Conservation (phyloP, 176 grass and related monocot genomes). For the Saccharum spontaneum region DNA sequence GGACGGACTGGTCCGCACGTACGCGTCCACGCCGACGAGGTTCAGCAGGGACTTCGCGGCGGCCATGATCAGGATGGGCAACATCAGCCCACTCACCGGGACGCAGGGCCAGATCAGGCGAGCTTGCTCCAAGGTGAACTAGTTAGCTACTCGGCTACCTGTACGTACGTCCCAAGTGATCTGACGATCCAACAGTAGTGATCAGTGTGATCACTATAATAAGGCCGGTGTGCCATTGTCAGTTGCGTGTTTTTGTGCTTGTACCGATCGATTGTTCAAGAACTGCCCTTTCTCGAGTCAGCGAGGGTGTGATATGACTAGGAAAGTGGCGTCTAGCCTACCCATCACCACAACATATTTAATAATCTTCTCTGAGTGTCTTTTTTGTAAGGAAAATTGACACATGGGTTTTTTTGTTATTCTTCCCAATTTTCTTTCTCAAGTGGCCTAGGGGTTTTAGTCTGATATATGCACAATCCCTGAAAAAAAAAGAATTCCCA, state of each 20-base stretch:
- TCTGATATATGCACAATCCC: too few species aligned
- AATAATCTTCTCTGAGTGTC: not conserved
- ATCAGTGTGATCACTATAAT: not conserved
- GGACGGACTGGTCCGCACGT: conserved; percentile 43
- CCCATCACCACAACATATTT: not conserved
- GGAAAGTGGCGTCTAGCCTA: not conserved
- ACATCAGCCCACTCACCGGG: conserved; percentile 36
- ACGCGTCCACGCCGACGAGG: not conserved
- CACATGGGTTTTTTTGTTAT: not conserved
- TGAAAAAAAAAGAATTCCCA: too few species aligned
- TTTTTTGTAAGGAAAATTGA: not conserved
- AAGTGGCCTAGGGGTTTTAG: not conserved
- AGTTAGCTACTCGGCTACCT: not conserved
- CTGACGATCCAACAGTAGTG: not conserved
- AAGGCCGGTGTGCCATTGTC: not conserved
- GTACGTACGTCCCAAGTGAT: not conserved
- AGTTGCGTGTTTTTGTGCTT: not conserved
- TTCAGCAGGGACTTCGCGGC: conserved; percentile 44
- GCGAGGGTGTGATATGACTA: not conserved
- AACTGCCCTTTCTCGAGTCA: not conserved
- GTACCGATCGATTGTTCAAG: not conserved
- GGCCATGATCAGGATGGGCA: conserved; percentile 55
- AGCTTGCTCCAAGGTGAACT: conserved; percentile 36
- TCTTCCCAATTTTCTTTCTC: not conserved
- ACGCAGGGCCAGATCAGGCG: conserved; percentile 34